phyloP scores from a whole-genome alignment of 495 filamentous ascomycete species.

The Alectoria sarmentosa region DNA sequence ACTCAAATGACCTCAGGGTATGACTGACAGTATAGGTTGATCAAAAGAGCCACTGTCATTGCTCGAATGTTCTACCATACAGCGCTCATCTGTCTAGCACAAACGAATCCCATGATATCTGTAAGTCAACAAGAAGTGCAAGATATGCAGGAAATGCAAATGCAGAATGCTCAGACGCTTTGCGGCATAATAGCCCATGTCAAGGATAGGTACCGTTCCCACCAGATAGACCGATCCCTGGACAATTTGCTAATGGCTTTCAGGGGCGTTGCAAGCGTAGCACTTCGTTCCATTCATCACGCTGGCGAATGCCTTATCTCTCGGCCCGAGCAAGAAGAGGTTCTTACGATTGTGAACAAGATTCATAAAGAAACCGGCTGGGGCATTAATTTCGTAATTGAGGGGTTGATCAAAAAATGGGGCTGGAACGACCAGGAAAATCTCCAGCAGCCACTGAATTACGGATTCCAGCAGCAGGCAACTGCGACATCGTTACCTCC shows the following conservation, averaged over 20 bases:
- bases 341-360: constrained; percentile 65
- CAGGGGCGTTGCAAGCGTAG: constrained; percentile 67
- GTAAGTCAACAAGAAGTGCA: constrained; percentile 42
- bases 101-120: constrained; percentile 59
- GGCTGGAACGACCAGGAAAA: constrained; percentile 54
- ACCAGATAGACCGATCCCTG: constrained; percentile 14
- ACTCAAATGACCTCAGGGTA: background rate
- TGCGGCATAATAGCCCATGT: constrained; percentile 85
- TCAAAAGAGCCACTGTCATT: constrained; percentile 72
- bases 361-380: constrained; percentile 75
- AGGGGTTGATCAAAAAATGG: constrained; percentile 69
- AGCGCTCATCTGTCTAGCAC: constrained; percentile 69
- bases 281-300: constrained; percentile 68
- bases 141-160: constrained; percentile 62
- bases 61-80: constrained; percentile 91
- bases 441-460: constrained; percentile 26
- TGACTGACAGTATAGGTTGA: constrained; percentile 48
- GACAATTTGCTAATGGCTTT: constrained; percentile 11
- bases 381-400: constrained; percentile 59
- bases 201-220: constrained; percentile 52
- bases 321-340: constrained; percentile 72
- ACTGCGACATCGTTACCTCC: constrained; percentile 26
- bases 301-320: constrained; percentile 67
- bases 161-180: constrained; percentile 67
- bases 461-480: constrained; percentile 27